Conservation (phyloP, 2,329 filamentous ascomycete genomes). For the Phoma herbarum region DNA sequence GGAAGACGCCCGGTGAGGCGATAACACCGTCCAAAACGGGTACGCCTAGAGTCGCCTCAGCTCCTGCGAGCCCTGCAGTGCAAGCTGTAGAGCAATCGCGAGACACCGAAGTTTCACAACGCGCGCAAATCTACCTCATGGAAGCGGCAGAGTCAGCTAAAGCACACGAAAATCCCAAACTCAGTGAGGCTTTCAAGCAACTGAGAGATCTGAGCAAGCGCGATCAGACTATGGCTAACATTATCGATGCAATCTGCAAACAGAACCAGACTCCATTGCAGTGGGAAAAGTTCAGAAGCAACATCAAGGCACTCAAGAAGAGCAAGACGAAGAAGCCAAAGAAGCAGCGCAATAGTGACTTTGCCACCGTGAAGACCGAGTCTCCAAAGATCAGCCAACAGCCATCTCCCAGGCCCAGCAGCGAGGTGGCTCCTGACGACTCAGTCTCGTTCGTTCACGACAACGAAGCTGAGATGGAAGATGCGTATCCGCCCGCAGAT, state of each 20-base stretch:
- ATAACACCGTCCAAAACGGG: conserved; percentile 44
- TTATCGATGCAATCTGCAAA: conserved; percentile 56
- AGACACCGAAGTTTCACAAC: conserved; percentile 32
- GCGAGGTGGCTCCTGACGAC: conserved; percentile 38
- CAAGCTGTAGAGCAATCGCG: conserved; percentile 22
- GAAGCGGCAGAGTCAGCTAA: conserved; percentile 54
- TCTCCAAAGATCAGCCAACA: conserved; percentile 28
- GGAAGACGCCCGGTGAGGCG: conserved; percentile 41
- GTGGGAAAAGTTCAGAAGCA: conserved; percentile 52
- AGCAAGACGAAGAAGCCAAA: conserved; percentile 44
- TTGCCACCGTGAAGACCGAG: conserved; percentile 46
- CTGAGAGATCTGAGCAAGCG: conserved; percentile 54
- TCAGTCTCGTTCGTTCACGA: conserved; percentile 35
- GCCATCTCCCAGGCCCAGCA: conserved; percentile 37
- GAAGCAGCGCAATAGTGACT: conserved; percentile 27
- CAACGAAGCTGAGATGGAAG: conserved; percentile 28
- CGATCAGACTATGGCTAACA: conserved; percentile 48
- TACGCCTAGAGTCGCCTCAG: conserved; percentile 27
- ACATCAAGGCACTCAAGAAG: conserved; percentile 56
- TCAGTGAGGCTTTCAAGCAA: conserved; percentile 52
- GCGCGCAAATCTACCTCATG: conserved; percentile 51
- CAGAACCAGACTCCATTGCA: conserved; percentile 53
- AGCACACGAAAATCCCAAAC: conserved; percentile 41
- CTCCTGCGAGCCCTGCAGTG: conserved; percentile 31
- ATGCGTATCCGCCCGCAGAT: conserved; percentile 29